Percentiles rank a stretch among this genome's conserved stretches.
phyloP scores from a whole-genome alignment of 106 monocot species.

The Narthecium ossifragum region DNA sequence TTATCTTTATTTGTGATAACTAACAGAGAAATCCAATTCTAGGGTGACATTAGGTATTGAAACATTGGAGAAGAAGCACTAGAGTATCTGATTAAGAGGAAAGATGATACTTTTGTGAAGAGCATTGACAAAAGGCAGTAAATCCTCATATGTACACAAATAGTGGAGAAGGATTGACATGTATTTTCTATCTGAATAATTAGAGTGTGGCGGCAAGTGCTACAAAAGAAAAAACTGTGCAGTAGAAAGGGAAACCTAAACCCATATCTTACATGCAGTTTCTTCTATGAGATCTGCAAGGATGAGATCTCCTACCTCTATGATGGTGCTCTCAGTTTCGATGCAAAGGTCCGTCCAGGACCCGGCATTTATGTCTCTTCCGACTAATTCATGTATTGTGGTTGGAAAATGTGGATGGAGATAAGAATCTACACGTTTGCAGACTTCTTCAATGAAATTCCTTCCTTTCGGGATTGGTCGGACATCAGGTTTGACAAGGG shows the following conservation, averaged over 20 bases:
- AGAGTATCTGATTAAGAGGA: too few species aligned
- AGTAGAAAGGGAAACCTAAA: not conserved
- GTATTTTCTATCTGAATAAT: too few species aligned
- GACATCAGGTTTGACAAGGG: not conserved
- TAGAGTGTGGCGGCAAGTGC: too few species aligned
- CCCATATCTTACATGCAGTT: not conserved
- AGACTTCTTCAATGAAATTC: constrained; percentile 39
- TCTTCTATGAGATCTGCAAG: constrained; percentile 45
- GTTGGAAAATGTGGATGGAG: constrained; percentile 12
- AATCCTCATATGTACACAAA: too few species aligned
- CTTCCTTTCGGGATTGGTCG: constrained; percentile 8
- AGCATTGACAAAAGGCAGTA: too few species aligned
- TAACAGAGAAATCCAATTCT: too few species aligned
- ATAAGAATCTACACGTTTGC: constrained; percentile 15
- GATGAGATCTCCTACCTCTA: constrained; percentile 15
- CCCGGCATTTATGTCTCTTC: constrained; percentile 22
- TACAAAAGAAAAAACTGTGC: too few species aligned
- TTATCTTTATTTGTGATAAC: too few species aligned
- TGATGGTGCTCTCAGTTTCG: constrained; percentile 16
- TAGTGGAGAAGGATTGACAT: too few species aligned
- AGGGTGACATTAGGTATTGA: too few species aligned
- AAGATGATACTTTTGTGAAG: too few species aligned
- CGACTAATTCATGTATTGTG: constrained; percentile 27
- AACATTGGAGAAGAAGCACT: too few species aligned
- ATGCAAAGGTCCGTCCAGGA: constrained; percentile 27